These are phyloP conservation scores for Brettanomyces bruxellensis DNA, from an alignment of 805 yeast species.

Conservation along the genomic window DNA sequence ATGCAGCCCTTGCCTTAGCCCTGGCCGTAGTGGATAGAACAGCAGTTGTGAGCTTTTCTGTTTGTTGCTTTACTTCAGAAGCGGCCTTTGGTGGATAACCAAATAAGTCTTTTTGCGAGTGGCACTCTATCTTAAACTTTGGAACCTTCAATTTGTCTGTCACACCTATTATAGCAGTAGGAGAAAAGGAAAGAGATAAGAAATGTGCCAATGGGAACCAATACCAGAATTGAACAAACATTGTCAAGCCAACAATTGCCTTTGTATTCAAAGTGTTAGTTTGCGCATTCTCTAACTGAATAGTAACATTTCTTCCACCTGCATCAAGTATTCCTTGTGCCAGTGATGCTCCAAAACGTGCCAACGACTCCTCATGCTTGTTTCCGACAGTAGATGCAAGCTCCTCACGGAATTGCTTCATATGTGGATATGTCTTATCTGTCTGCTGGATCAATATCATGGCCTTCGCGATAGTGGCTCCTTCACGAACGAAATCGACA, in stretches of 20 bases:
- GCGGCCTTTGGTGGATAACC: constrained; percentile 86
- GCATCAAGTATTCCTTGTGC: constrained; percentile 98
- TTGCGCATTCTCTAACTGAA: constrained; percentile 77
- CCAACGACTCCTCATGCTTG: constrained; percentile 93
- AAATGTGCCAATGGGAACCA: constrained; percentile 98
- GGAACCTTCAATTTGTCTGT: constrained; percentile 82
- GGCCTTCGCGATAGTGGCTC: constrained; percentile 86
- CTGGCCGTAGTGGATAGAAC: constrained; percentile 88
- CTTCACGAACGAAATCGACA: constrained; percentile 96
- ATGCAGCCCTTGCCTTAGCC: constrained; percentile 84
- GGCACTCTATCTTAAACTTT: constrained; percentile 70
- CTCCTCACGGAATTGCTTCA: constrained; percentile 63
- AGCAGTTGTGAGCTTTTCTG: constrained; percentile 86
- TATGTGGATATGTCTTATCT: constrained; percentile 74
- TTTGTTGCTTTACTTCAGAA: constrained; percentile 68
- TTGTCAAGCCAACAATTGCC: constrained; percentile 85
- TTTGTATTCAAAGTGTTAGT: constrained; percentile 85
- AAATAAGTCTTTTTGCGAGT: constrained; percentile 69
- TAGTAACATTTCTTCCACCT: constrained; percentile 96
- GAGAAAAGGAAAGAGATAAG: constrained; percentile 81
- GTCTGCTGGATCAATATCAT: constrained; percentile 87
- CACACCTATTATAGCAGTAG: constrained; percentile 85
- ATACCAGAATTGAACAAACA: constrained; percentile 93
- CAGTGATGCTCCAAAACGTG: constrained; percentile 94
- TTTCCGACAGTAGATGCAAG: constrained; percentile 69